Evolutionary conservation across 129 eudicot genomes (phyloP).

Genomic region (Dittrichia graveolens): DNA sequence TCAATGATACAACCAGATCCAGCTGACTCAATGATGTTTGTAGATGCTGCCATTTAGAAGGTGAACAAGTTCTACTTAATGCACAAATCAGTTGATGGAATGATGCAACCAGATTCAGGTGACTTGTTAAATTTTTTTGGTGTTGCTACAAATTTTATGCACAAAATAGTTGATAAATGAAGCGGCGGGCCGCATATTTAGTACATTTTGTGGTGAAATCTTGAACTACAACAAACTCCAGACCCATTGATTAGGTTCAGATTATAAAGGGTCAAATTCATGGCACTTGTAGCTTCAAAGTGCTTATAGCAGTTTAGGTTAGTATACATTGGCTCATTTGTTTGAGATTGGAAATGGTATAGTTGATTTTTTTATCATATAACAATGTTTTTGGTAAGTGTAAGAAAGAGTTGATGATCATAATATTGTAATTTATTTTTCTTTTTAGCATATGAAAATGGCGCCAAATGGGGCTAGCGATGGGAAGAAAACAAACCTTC

Average conservation of each 20-base stretch:
- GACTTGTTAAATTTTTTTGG: too few relatives aligned
- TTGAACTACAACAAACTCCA: constrained; percentile 28
- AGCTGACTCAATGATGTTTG: too few relatives aligned
- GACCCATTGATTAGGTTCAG: constrained; percentile 20
- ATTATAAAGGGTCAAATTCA: constrained; percentile 10
- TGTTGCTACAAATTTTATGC: constrained; percentile 25
- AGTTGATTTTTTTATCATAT: neutral
- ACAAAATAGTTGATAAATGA: constrained; percentile 24
- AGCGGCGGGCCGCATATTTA: constrained; percentile 15
- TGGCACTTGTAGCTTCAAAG: constrained; percentile 28
- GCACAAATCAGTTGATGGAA: too few relatives aligned
- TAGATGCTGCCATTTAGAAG: constrained; percentile 27
- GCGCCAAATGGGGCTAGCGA: too few relatives aligned
- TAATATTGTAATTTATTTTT: too few relatives aligned
- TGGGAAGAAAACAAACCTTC: too few relatives aligned
- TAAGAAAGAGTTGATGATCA: constrained; percentile 2
- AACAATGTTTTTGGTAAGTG: neutral
- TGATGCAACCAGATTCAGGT: too few relatives aligned
- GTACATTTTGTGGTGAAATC: constrained; percentile 15
- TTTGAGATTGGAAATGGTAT: constrained; percentile 1
- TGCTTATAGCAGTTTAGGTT: constrained; percentile 25
- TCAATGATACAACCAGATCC: too few relatives aligned
- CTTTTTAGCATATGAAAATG: too few relatives aligned
- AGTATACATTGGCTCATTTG: neutral
- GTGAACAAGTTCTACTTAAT: constrained; percentile 17